phyloP scores from a whole-genome alignment of 768 basidiomycete genomes.

The Tricholoma terreum region DNA sequence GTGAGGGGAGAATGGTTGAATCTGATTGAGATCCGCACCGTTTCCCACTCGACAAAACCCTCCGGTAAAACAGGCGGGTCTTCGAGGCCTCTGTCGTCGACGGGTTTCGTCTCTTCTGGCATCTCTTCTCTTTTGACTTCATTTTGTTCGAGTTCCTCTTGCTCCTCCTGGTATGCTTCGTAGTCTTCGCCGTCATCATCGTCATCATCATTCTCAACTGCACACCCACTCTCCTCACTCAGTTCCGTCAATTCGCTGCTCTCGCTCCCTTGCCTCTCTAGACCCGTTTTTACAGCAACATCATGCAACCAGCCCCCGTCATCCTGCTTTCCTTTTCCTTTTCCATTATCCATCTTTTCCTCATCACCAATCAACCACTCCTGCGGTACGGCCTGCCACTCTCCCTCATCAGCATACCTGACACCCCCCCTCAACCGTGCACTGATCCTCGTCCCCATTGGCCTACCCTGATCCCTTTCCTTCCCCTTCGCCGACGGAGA shows the following conservation, averaged over 20 bases:
- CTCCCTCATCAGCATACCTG: slow-evolving; percentile 56
- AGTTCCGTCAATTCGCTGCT: slow-evolving; percentile 76
- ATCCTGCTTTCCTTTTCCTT: slow-evolving; percentile 10
- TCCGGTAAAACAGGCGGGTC: slow-evolving; percentile 31
- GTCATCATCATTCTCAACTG: slow-evolving; percentile 11
- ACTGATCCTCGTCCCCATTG: slow-evolving; percentile 62
- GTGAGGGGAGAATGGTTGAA: background rate
- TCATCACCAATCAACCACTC: slow-evolving; percentile 55
- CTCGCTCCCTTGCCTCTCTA: slow-evolving; percentile 61
- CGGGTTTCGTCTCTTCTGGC: slow-evolving; percentile 4
- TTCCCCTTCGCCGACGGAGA: slow-evolving; percentile 7
- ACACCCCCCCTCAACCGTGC: slow-evolving; percentile 55
- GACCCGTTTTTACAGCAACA: slow-evolving; percentile 43
- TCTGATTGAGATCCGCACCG: slow-evolving; percentile 44
- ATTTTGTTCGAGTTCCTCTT: slow-evolving; percentile 5
- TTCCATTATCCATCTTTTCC: slow-evolving; percentile 4
- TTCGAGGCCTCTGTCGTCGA: slow-evolving; percentile 16
- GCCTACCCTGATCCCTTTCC: slow-evolving; percentile 20
- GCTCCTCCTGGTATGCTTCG: slow-evolving; percentile 13
- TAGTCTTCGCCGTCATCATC: slow-evolving; percentile 6
- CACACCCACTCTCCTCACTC: slow-evolving; percentile 41
- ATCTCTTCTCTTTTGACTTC: slow-evolving; percentile 12
- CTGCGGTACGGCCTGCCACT: slow-evolving; percentile 78
- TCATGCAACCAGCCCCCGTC: background rate
- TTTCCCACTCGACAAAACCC: slow-evolving; percentile 88